A percentile compares a stretch with the other conserved stretches of the same genome.
Evolutionary conservation across 1,284 basidiomycete species (phyloP).

Genomic region (Ganoderma lucidum): DNA sequence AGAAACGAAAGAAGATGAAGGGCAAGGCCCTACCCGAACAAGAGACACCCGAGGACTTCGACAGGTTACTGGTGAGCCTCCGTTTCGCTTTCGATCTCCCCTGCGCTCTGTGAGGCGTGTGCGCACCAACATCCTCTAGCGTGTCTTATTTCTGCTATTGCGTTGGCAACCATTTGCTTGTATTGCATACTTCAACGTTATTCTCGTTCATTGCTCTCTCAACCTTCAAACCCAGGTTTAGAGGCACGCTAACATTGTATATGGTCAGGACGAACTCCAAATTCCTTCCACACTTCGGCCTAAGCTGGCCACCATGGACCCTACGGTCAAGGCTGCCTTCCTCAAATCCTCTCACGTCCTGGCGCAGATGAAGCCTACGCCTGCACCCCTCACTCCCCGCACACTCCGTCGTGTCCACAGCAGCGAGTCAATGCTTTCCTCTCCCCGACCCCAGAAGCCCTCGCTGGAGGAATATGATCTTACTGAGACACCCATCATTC

Average conservation of each 20-base stretch:
- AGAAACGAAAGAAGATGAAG: slow-evolving; percentile 44
- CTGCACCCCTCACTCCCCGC: slow-evolving; percentile 42
- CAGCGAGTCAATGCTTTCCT: slow-evolving; percentile 66
- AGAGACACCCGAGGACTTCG: slow-evolving; percentile 66
- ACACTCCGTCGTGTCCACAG: slow-evolving; percentile 71
- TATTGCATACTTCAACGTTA: no score
- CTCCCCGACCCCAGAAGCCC: slow-evolving; percentile 42
- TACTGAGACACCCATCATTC: slow-evolving; percentile 18
- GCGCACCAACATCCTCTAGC: no score
- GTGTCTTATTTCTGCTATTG: no score
- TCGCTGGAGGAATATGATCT: slow-evolving; percentile 43
- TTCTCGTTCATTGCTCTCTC: not conserved
- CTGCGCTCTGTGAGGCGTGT: not conserved
- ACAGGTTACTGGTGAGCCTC: slow-evolving; percentile 69
- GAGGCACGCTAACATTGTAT: slow-evolving; percentile 16
- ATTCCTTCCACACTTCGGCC: slow-evolving; percentile 80
- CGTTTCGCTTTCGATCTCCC: slow-evolving; percentile 3
- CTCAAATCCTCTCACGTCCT: slow-evolving; percentile 83
- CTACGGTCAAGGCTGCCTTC: slow-evolving; percentile 90
- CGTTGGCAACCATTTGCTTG: no score
- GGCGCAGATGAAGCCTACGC: slow-evolving; percentile 50
- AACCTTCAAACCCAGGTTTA: not conserved
- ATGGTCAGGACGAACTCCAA: slow-evolving; percentile 79
- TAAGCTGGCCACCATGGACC: slow-evolving; percentile 80
- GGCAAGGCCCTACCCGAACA: slow-evolving; percentile 48